phyloP scores from a whole-genome alignment of 805 yeast genomes.

The Suhomyces canberraensis region DNA sequence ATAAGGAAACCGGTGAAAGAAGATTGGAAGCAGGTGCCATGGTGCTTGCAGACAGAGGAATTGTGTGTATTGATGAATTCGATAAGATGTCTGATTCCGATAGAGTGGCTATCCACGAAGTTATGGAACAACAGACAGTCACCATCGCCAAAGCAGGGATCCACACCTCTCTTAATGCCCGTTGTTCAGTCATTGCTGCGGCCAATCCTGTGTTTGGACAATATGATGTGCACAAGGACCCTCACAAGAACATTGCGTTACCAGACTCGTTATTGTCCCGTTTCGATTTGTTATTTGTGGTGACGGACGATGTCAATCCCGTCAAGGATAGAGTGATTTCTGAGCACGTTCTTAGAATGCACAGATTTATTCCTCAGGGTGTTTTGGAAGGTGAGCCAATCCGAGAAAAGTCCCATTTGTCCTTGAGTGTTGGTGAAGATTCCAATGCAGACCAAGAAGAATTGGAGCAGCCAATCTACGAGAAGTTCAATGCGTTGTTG shows the following conservation, averaged over 20 bases:
- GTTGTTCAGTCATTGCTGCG: slow-evolving; percentile 96
- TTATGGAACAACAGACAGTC: slow-evolving; percentile 99
- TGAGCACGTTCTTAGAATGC: slow-evolving; percentile 94
- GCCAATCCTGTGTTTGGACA: slow-evolving; percentile 98
- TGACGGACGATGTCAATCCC: slow-evolving; percentile 91
- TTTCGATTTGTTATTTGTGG: slow-evolving; percentile 92
- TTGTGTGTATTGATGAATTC: slow-evolving; percentile 97
- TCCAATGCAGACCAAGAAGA: slow-evolving; percentile 39
- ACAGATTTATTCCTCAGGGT: slow-evolving; percentile 84
- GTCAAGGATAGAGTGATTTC: slow-evolving; percentile 80
- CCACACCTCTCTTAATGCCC: slow-evolving; percentile 92
- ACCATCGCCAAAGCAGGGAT: slow-evolving; percentile 98
- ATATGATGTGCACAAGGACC: slow-evolving; percentile 92
- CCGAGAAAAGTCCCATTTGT: slow-evolving; percentile 66
- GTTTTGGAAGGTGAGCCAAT: slow-evolving; percentile 91
- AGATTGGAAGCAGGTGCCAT: slow-evolving; percentile 98
- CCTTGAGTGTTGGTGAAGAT: slow-evolving; percentile 76
- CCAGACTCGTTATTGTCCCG: slow-evolving; percentile 96
- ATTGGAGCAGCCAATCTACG: slow-evolving; percentile 64
- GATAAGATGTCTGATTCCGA: slow-evolving; percentile 97
- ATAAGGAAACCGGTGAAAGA: slow-evolving; percentile 95
- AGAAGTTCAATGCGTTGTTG: slow-evolving; percentile 74
- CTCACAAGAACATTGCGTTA: slow-evolving; percentile 92
- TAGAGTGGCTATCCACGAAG: slow-evolving; percentile 98
- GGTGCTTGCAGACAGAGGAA: slow-evolving; percentile 96